These are phyloP conservation scores for Auricularia cornea DNA, from an alignment of 768 basidiomycete species.

Conservation along the genomic window DNA sequence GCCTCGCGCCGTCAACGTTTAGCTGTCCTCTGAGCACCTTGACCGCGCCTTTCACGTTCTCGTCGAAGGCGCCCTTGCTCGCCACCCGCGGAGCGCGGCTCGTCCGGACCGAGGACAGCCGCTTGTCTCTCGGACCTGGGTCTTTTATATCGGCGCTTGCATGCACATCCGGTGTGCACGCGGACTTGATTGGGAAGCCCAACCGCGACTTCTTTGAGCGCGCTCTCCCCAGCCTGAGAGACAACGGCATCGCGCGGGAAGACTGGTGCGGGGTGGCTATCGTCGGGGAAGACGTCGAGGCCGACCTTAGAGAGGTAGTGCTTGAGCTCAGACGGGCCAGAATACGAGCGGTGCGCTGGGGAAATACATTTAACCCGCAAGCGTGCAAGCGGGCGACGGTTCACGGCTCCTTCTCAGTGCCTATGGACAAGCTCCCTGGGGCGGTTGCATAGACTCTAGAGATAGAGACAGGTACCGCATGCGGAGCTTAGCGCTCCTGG, in stretches of 20 bases:
- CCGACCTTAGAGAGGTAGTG: slow-evolving; percentile 58
- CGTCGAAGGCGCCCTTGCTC: slow-evolving; percentile 31
- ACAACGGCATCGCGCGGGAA: slow-evolving; percentile 11
- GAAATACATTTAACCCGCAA: slow-evolving; percentile 52
- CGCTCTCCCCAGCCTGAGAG: slow-evolving; percentile 38
- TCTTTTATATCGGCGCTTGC: slow-evolving; percentile 63
- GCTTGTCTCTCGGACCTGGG: slow-evolving; percentile 58
- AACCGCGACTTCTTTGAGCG: slow-evolving; percentile 48
- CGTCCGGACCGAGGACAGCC: slow-evolving; percentile 36
- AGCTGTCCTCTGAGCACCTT: slow-evolving; percentile 47
- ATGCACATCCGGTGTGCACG: slow-evolving; percentile 37
- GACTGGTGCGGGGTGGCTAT: slow-evolving; percentile 33
- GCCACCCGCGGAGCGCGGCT: slow-evolving; percentile 54
- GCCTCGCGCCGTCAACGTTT: slow-evolving; percentile 42
- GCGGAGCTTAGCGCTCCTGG: background rate
- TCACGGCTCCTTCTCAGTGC: slow-evolving; percentile 42
- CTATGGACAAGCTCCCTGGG: slow-evolving; percentile 39
- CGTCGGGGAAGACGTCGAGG: slow-evolving; percentile 58
- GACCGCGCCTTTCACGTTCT: slow-evolving; percentile 63
- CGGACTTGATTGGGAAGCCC: slow-evolving; percentile 59
- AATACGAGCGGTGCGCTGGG: slow-evolving; percentile 36
- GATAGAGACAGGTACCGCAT: background rate
- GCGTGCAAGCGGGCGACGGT: slow-evolving; percentile 33
- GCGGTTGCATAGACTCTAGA: slow-evolving; percentile 8
- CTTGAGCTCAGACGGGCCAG: slow-evolving; percentile 51